A percentile compares a stretch with the other conserved stretches of the same genome.
These are phyloP conservation scores for Clitopilus hobsonii DNA, from an alignment of 768 basidiomycete genomes.

Conservation along the genomic window DNA sequence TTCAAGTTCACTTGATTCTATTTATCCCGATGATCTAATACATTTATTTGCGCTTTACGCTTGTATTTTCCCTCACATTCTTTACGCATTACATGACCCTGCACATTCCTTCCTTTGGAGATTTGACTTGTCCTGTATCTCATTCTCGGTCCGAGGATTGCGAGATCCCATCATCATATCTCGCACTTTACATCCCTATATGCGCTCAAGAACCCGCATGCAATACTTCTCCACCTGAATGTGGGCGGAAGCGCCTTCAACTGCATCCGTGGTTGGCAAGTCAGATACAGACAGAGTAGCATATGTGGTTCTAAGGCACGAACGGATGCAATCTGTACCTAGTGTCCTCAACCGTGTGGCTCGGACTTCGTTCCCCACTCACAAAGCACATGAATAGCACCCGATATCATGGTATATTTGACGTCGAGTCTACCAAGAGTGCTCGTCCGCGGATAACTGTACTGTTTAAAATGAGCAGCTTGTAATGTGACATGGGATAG, in stretches of 20 bases:
- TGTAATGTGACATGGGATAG: not conserved
- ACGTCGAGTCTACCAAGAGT: too few species aligned
- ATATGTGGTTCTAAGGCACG: not conserved
- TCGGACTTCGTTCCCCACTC: too few species aligned
- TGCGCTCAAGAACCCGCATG: not conserved
- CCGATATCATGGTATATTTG: not conserved
- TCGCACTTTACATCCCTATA: not conserved
- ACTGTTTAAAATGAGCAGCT: not conserved
- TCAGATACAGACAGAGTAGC: too few species aligned
- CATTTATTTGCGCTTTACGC: too few species aligned
- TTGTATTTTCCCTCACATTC: not conserved
- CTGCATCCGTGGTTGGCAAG: not conserved
- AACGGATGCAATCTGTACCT: not conserved
- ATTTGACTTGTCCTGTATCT: not conserved
- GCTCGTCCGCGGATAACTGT: not conserved
- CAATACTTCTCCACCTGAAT: not conserved
- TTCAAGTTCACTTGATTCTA: conserved; percentile 63
- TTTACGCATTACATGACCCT: too few species aligned
- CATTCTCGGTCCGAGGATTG: not conserved
- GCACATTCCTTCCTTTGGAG: too few species aligned
- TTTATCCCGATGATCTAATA: not conserved
- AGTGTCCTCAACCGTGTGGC: not conserved
- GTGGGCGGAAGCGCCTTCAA: not conserved
- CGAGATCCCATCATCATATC: not conserved
- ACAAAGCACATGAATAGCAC: not conserved